phyloP scores from a whole-genome alignment of 805 yeast genomes.

The Lipomyces yamanashiensis region DNA sequence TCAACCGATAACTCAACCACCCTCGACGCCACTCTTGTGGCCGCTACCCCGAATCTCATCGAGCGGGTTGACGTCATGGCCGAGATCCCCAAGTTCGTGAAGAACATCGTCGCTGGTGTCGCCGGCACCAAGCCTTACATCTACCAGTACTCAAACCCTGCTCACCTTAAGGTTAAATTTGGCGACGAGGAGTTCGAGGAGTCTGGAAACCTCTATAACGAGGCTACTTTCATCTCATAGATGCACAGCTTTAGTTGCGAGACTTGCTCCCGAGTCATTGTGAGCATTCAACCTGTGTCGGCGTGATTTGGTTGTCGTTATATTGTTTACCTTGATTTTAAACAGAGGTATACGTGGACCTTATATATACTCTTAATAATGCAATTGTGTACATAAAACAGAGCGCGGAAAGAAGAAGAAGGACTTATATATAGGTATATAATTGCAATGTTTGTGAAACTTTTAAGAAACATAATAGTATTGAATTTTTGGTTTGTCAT shows the following conservation, averaged over 20 bases:
- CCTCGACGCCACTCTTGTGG: slow-evolving; percentile 48
- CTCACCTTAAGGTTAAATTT: slow-evolving; percentile 53
- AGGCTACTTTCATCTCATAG: slow-evolving; percentile 74
- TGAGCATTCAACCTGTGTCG: neutral
- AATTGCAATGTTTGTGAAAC: neutral
- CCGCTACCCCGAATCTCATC: slow-evolving; percentile 64
- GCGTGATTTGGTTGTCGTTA: too few species aligned
- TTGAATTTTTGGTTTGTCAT: neutral
- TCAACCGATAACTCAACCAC: slow-evolving; percentile 51
- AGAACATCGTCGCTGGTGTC: slow-evolving; percentile 89
- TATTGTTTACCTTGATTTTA: neutral
- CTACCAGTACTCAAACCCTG: slow-evolving; percentile 81
- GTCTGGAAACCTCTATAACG: slow-evolving; percentile 71
- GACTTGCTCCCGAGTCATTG: neutral
- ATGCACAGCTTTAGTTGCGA: neutral
- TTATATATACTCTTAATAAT: neutral
- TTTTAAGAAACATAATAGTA: neutral
- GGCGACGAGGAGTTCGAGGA: slow-evolving; percentile 54
- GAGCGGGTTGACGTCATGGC: slow-evolving; percentile 98
- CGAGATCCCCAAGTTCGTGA: slow-evolving; percentile 92
- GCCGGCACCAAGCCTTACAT: slow-evolving; percentile 97
- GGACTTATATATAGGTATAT: neutral
- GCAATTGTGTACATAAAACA: slow-evolving; percentile 7
- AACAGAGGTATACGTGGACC: neutral
- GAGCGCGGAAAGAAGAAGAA: neutral